Evolutionary conservation across 1,284 basidiomycete genomes (phyloP).

Genomic region (Rugosomyces carneus): DNA sequence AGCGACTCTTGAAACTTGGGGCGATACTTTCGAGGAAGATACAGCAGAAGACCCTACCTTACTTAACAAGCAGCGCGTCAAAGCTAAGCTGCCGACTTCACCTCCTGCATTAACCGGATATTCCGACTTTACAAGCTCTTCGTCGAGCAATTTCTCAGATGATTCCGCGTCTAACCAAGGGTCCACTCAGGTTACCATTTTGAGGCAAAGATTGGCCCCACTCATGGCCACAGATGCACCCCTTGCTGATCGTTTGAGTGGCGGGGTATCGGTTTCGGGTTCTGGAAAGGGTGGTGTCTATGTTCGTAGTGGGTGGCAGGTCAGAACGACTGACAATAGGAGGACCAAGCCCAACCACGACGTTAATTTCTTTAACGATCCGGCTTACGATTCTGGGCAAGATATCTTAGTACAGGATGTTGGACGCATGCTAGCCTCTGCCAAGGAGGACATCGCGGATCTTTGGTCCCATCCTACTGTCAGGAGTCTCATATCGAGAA

Average conservation of each 20-base stretch:
- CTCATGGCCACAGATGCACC: constrained; percentile 62
- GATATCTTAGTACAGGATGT: constrained; percentile 49
- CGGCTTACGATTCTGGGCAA: constrained; percentile 44
- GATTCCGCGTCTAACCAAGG: no score
- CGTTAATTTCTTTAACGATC: constrained; percentile 27
- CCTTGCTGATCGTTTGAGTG: constrained; percentile 61
- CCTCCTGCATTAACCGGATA: constrained; percentile 12
- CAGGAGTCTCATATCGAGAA: constrained; percentile 43
- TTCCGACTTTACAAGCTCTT: constrained; percentile 39
- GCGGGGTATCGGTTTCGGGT: constrained; percentile 52
- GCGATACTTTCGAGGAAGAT: constrained; percentile 14
- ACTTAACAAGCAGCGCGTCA: no score
- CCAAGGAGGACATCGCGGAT: constrained; percentile 45
- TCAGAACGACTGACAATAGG: constrained; percentile 35
- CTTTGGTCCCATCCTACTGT: constrained; percentile 70
- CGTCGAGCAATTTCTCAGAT: no score
- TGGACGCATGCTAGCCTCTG: constrained; percentile 44
- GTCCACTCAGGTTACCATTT: no score
- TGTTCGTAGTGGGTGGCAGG: constrained; percentile 64
- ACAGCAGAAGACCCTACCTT: no score
- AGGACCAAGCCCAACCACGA: constrained; percentile 23
- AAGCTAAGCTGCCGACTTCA: no score
- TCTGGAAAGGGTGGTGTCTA: constrained; percentile 52
- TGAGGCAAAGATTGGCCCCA: no score
- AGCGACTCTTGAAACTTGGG: constrained; percentile 69